Base-by-base conservation (phyloP, 108 stramenopile genomes). In the Parmales sp. region DNA sequence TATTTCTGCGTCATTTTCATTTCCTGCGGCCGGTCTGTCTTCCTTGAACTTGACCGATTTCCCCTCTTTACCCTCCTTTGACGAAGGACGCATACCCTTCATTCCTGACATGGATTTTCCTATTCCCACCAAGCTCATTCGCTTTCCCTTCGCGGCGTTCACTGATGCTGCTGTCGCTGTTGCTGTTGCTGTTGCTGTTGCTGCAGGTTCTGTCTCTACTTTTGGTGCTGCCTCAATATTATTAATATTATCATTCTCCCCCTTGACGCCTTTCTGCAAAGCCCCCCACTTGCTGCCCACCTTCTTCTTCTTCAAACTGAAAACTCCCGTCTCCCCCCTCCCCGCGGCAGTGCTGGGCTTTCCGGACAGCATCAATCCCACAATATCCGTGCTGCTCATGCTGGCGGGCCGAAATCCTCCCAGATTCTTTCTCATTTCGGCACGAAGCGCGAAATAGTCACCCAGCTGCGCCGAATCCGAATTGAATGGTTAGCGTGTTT, bases 221-320 rank as follows among this genome's bases (percentile, higher is more conserved):
- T 8, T 43, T 43, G 41, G 8, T 43, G 41, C 11, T 43, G 41
- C 11, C 41, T 43, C 41, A 11, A 43, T 16, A 11, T 11, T 43
- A 16, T 43, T 43, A 43, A 16, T n/a, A n/a, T n/a, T n/a, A n/a
- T n/a, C n/a, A n/a, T n/a, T n/a, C 20, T 60, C 54, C 16, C 54
- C 54, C 54, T 34, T 60, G 31, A 60, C 0, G 4, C 54, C 54
- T 1, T 28, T 34, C 54, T 60, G 54, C 26, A 60, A 34, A 7
- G 29, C 36, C 54, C 54, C 54, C 54, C 54, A 60, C 28, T 60
- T 60, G 29, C 29, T 34, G 13, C 54, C 54, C 54, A 19, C 36
- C 54, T 60, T 60, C 31, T 60, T 60, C 54, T 19, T 29, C n/a
- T n/a, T n/a, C n/a, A n/a, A n/a, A n/a, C n/a, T n/a, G 54, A 60